These are phyloP conservation scores for Astrothelium macrocarpum DNA, from an alignment of 495 filamentous ascomycete species.

Conservation along the genomic window DNA sequence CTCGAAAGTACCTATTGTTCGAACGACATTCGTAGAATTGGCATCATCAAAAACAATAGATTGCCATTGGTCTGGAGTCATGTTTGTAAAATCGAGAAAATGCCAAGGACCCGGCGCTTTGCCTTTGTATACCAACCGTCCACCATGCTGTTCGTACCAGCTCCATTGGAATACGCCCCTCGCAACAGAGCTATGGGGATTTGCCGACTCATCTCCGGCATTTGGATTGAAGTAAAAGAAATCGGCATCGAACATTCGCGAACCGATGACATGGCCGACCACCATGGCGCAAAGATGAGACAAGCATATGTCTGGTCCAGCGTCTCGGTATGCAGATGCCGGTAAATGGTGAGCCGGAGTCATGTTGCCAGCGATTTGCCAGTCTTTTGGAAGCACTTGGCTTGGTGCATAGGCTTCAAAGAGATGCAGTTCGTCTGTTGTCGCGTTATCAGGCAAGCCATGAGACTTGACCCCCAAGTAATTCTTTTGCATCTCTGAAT, in stretches of 20 bases:
- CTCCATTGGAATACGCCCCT: background rate
- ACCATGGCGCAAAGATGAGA: constrained; percentile 1
- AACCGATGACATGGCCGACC: background rate
- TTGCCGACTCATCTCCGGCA: background rate
- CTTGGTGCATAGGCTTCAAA: background rate
- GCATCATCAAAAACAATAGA: background rate
- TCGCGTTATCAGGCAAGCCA: background rate
- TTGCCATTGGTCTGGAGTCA: background rate
- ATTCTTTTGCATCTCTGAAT: background rate
- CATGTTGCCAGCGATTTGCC: background rate
- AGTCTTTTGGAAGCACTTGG: background rate
- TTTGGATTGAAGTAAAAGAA: background rate
- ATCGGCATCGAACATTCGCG: background rate
- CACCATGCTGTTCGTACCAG: background rate
- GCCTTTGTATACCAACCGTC: background rate
- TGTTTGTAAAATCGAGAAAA: background rate
- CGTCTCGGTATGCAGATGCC: background rate
- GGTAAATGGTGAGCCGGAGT: background rate
- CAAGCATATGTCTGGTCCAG: background rate
- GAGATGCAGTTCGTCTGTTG: background rate
- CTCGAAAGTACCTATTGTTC: background rate
- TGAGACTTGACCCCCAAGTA: background rate
- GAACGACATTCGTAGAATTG: background rate
- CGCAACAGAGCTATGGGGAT: background rate
- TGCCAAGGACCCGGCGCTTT: background rate